Conservation (phyloP, 179 eudicot species). For the Camellia oleifera region DNA sequence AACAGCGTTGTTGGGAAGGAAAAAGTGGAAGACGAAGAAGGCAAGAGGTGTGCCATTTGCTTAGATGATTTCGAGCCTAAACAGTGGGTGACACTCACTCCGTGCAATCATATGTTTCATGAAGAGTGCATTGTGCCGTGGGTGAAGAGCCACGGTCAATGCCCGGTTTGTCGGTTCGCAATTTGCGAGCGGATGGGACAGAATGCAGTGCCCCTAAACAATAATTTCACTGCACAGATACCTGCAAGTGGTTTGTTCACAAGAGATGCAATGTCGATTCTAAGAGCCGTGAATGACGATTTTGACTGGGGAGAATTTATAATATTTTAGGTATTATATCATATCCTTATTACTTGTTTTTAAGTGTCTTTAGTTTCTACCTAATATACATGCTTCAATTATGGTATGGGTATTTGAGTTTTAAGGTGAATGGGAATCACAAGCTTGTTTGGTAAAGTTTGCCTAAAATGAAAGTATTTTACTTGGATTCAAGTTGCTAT, state of each 20-base stretch:
- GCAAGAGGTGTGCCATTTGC: conserved; percentile 70
- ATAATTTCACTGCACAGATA: neutral
- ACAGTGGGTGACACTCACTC: conserved; percentile 53
- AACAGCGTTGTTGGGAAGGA: conserved; percentile 9
- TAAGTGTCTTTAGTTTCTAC: too few species aligned
- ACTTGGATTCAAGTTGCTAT: too few species aligned
- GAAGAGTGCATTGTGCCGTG: conserved; percentile 90
- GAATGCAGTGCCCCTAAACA: conserved; percentile 8
- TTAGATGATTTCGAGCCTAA: conserved; percentile 66
- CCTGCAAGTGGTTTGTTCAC: conserved; percentile 5
- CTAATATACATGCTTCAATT: too few species aligned
- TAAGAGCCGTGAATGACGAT: conserved; percentile 31
- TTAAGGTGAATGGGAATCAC: too few species aligned
- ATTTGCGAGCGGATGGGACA: conserved; percentile 25
- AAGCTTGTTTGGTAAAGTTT: too few species aligned
- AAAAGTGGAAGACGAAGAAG: conserved; percentile 39
- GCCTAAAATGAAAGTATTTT: too few species aligned
- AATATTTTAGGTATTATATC: too few species aligned
- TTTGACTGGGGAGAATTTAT: conserved; percentile 18
- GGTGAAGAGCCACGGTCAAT: conserved; percentile 65
- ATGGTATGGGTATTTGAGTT: too few species aligned
- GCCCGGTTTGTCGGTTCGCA: conserved; percentile 65
- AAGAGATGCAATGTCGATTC: conserved; percentile 23
- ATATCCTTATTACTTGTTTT: too few species aligned
- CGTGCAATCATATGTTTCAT: conserved; percentile 84